These are phyloP conservation scores for Aspergillus sp. DNA, from an alignment of 2,329 filamentous ascomycete genomes.

Conservation along the genomic window DNA sequence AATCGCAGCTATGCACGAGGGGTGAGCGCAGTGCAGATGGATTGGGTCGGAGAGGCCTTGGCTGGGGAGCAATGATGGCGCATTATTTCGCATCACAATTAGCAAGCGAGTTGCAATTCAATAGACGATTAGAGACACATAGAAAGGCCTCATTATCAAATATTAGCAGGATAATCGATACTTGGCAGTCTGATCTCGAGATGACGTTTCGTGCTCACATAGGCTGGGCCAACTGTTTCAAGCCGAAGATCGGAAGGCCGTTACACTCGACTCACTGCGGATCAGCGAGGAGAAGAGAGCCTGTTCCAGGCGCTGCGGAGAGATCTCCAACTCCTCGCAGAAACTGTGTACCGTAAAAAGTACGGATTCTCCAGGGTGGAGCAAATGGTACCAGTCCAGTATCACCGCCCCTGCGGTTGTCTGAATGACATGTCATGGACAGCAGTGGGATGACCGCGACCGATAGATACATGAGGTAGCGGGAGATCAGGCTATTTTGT, in stretches of 20 bases:
- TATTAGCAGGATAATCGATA: not conserved
- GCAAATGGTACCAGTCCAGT: not conserved
- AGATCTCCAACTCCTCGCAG: not conserved
- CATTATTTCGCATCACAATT: not conserved
- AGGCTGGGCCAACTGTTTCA: not conserved
- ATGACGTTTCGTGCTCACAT: not conserved
- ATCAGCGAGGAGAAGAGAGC: not conserved
- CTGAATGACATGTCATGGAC: not conserved
- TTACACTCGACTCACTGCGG: not conserved
- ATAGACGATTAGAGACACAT: not conserved
- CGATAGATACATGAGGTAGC: not conserved
- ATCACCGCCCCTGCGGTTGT: not conserved
- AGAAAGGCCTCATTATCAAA: not conserved
- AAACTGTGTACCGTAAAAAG: not conserved
- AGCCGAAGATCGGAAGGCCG: not conserved
- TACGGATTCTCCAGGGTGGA: not conserved
- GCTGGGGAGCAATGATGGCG: slow-evolving; percentile 21
- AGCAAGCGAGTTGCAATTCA: not conserved
- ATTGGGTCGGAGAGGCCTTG: slow-evolving; percentile 59
- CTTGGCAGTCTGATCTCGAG: slow-evolving; percentile 7
- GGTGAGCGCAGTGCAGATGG: slow-evolving; percentile 62
- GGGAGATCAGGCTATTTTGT: not conserved
- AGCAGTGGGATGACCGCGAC: not conserved
- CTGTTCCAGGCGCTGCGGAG: not conserved
- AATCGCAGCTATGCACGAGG: slow-evolving; percentile 62